A percentile compares a stretch with the other conserved stretches of the same genome.
Conservation (phyloP, 2,329 filamentous ascomycete genomes). For the Chrysoporthe deuterocubensis region DNA sequence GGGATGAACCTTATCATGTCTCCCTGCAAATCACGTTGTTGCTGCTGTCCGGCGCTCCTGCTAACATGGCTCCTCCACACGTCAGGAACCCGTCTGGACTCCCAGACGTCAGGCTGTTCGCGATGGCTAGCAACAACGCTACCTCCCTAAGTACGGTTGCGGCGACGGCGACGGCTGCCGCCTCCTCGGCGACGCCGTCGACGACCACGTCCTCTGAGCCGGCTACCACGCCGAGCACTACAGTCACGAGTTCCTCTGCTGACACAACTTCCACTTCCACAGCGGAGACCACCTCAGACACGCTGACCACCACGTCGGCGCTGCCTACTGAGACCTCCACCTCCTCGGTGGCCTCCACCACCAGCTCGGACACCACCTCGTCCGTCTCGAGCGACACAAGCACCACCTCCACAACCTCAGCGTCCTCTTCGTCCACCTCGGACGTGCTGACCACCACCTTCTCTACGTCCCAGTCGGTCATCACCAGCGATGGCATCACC, state of each 20-base stretch:
- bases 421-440: constrained; percentile 6
- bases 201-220: constrained; percentile 18
- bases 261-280: constrained; percentile 25
- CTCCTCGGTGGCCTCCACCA: constrained; percentile 7
- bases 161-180: constrained; percentile 19
- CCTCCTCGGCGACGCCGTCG: constrained; percentile 20
- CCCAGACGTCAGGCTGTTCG: constrained; percentile 17
- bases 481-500: constrained; percentile 15
- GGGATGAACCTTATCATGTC: constrained; percentile 13
- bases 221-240: constrained; percentile 21
- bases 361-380: constrained; percentile 2
- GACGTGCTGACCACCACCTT: constrained; percentile 15
- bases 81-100: constrained; percentile 23
- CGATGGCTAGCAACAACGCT: constrained; percentile 28
- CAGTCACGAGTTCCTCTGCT: constrained; percentile 28
- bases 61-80: constrained; percentile 29
- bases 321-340: constrained; percentile 16
- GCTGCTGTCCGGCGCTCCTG: constrained; percentile 8
- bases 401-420: constrained; percentile 8
- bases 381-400: constrained; percentile 8
- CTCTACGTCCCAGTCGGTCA: constrained; percentile 16
- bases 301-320: constrained; percentile 4
- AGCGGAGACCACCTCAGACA: constrained; percentile 18
- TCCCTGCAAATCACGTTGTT: constrained; percentile 5
- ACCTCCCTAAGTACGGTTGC: constrained; percentile 26